These are phyloP conservation scores for Talaromyces sp. DNA, from an alignment of 2,329 filamentous ascomycete species.

Conservation along the genomic window DNA sequence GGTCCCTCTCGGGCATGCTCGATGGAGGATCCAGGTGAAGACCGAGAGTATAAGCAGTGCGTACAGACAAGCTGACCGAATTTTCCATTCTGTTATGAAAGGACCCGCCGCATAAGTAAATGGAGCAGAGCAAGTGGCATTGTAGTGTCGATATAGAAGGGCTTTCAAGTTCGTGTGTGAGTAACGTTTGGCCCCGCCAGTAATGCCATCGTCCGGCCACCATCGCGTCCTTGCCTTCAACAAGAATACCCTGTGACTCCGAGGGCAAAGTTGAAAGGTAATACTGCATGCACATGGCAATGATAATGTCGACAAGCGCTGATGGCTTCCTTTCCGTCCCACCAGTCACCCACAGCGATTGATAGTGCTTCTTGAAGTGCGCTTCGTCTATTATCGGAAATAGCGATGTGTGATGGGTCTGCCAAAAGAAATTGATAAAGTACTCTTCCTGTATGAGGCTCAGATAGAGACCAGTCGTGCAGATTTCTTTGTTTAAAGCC, in stretches of 20 bases:
- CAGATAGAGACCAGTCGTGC: neutral
- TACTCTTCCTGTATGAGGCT: constrained; percentile 11
- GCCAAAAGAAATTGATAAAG: constrained; percentile 12
- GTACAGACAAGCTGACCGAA: constrained; percentile 6
- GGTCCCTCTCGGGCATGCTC: constrained; percentile 3
- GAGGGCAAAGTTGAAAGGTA: constrained; percentile 1
- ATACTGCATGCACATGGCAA: constrained; percentile 17
- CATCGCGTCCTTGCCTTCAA: constrained; percentile 9
- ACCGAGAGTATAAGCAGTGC: constrained; percentile 12
- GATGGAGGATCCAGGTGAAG: constrained; percentile 10
- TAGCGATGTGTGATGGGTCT: constrained; percentile 3
- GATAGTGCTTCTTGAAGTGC: constrained; percentile 14
- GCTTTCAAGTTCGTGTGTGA: constrained; percentile 12
- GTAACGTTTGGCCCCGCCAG: constrained; percentile 6
- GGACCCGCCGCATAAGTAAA: constrained; percentile 13
- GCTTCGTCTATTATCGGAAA: constrained; percentile 12
- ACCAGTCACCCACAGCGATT: constrained; percentile 9
- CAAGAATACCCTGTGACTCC: constrained; percentile 5
- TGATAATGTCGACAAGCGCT: constrained; percentile 14
- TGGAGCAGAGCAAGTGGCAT: constrained; percentile 13
- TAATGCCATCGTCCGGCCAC: constrained; percentile 15
- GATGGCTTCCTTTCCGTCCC: constrained; percentile 5
- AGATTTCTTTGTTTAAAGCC: neutral
- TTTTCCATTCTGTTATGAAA: constrained; percentile 14
- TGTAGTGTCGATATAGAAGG: constrained; percentile 14